Evolutionary conservation across 2,329 filamentous ascomycete genomes (phyloP).

Genomic region (Cladophialophora immunda): DNA sequence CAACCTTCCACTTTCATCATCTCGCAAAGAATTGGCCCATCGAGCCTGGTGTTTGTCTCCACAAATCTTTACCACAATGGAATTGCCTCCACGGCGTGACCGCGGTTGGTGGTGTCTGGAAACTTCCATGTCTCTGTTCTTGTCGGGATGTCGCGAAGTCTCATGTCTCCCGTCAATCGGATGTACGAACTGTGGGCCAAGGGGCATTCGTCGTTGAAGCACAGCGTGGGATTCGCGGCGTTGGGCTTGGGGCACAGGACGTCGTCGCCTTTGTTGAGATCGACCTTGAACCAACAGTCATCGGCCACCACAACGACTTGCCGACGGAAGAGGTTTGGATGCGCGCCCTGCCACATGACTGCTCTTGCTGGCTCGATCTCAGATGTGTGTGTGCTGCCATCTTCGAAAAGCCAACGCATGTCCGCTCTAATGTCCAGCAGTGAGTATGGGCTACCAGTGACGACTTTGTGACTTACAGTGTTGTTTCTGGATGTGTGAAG

Average conservation of each 20-base stretch:
- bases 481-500: not conserved
- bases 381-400: not conserved
- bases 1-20: not conserved
- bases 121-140: not conserved
- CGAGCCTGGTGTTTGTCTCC: not conserved
- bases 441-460: not conserved
- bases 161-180: not conserved
- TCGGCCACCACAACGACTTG: not conserved
- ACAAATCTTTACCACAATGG: not conserved
- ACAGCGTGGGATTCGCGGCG: not conserved
- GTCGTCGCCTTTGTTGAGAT: not conserved
- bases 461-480: not conserved
- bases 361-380: not conserved
- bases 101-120: not conserved
- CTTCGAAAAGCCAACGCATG: not conserved
- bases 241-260: not conserved
- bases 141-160: not conserved
- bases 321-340: not conserved
- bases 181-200: not conserved
- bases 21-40: not conserved
- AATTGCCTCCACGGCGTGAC: not conserved
- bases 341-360: not conserved
- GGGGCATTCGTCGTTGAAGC: not conserved
- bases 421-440: not conserved
- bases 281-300: not conserved